Percentiles rank a stretch among this genome's conserved stretches.
These are phyloP conservation scores for Cryptococcus hybrid DNA, from an alignment of 1,284 basidiomycete species.

Conservation along the genomic window DNA sequence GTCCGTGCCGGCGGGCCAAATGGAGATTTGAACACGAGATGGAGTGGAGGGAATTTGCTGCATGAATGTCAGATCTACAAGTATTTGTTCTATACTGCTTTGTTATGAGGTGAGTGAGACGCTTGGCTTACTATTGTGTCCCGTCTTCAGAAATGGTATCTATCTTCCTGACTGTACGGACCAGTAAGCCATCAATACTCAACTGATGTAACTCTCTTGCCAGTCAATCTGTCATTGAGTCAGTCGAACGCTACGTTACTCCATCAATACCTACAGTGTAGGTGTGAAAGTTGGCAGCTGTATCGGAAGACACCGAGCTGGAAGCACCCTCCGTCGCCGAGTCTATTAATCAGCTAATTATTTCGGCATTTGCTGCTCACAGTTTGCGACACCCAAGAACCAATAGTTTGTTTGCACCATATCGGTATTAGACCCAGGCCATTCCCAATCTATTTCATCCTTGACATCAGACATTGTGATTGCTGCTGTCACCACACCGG, in stretches of 20 bases:
- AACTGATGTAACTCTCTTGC: slow-evolving; percentile 65
- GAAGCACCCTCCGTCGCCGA: slow-evolving; percentile 38
- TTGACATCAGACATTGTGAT: slow-evolving; percentile 82
- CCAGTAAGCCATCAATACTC: slow-evolving; percentile 66
- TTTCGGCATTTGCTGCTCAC: slow-evolving; percentile 52
- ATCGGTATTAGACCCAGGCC: slow-evolving; percentile 53
- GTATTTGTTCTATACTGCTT: neutral
- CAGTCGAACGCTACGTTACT: neutral
- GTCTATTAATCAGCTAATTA: slow-evolving; percentile 17
- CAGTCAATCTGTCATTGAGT: slow-evolving; percentile 63
- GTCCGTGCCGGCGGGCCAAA: slow-evolving; percentile 74
- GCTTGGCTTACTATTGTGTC: slow-evolving; percentile 30
- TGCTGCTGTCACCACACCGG: slow-evolving; percentile 74
- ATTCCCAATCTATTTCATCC: slow-evolving; percentile 81
- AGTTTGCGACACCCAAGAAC: slow-evolving; percentile 61
- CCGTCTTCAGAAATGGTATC: slow-evolving; percentile 57
- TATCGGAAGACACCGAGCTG: slow-evolving; percentile 58
- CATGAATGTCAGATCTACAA: neutral
- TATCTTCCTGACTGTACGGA: slow-evolving; percentile 64
- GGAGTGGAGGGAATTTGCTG: slow-evolving; percentile 67
- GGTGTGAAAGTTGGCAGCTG: slow-evolving; percentile 68
- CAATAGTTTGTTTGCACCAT: slow-evolving; percentile 71
- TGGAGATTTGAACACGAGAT: slow-evolving; percentile 69
- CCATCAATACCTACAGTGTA: slow-evolving; percentile 59
- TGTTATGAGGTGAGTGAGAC: neutral